Percentiles rank a stretch among this genome's conserved stretches.
Evolutionary conservation across 768 basidiomycete genomes (phyloP).

Genomic region (Pleurotus platypus): DNA sequence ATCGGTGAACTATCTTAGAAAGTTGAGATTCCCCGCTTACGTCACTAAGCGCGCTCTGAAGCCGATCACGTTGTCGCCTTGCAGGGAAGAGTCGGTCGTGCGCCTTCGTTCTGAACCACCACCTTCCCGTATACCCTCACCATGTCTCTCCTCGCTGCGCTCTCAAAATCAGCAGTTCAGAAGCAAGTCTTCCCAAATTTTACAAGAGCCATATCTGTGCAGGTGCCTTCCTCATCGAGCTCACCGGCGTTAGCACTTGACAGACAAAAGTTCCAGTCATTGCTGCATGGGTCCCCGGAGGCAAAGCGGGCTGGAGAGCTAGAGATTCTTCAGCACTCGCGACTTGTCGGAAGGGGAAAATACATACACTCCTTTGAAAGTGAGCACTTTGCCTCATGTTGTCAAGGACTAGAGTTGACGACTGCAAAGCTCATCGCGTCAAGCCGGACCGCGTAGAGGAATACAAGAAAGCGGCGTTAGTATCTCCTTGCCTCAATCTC

Average conservation of each 20-base stretch:
- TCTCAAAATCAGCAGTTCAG: constrained; percentile 24
- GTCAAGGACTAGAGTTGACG: background rate
- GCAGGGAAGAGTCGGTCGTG: background rate
- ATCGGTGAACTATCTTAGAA: background rate
- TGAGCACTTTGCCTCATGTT: constrained; percentile 30
- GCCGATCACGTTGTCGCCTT: constrained; percentile 4
- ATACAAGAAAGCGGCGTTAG: constrained; percentile 89
- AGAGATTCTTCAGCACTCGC: constrained; percentile 78
- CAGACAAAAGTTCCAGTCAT: constrained; percentile 46
- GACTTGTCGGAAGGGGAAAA: constrained; percentile 88
- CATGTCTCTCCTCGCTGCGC: constrained; percentile 26
- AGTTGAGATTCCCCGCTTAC: constrained; percentile 20
- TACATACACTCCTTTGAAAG: constrained; percentile 90
- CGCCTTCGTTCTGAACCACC: background rate
- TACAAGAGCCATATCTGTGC: constrained; percentile 57
- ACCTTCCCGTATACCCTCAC: constrained; percentile 12
- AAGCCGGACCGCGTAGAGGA: constrained; percentile 76
- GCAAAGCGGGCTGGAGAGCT: constrained; percentile 81
- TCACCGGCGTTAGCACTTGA: constrained; percentile 15
- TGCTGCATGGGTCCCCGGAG: constrained; percentile 92
- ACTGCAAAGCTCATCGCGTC: constrained; percentile 71
- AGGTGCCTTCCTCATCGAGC: constrained; percentile 34
- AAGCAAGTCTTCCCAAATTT: constrained; percentile 22
- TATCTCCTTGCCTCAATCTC: constrained; percentile 8
- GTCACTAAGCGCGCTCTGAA: constrained; percentile 16